Evolutionary conservation across 1,284 basidiomycete species (phyloP).

Genomic region (Irpex rosettiformis): DNA sequence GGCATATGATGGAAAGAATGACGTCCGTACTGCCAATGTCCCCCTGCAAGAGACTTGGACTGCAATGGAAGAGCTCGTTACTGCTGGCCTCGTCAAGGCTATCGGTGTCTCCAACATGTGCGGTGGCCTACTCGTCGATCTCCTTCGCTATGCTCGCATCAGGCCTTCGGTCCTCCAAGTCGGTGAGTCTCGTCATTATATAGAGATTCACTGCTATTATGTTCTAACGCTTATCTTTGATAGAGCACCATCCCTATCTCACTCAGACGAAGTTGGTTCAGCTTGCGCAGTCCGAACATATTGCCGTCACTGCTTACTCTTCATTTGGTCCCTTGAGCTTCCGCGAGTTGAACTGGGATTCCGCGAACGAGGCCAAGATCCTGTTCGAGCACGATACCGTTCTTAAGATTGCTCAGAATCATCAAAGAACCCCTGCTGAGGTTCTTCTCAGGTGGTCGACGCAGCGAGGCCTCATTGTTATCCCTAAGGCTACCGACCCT

Average conservation of each 20-base stretch:
- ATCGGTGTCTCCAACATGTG: conserved; percentile 26
- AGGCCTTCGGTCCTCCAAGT: conserved; percentile 24
- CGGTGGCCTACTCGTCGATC: conserved; percentile 24
- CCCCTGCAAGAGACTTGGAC: conserved; percentile 26
- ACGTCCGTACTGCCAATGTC: conserved; percentile 21
- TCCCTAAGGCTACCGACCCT: conserved; percentile 22
- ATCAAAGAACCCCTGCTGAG: conserved; percentile 20
- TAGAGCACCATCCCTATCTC: conserved; percentile 26
- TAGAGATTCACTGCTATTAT: neutral
- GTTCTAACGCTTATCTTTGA: neutral
- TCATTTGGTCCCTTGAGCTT: conserved; percentile 26
- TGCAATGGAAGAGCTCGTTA: conserved; percentile 25
- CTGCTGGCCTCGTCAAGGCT: conserved; percentile 21
- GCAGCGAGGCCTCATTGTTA: conserved; percentile 23
- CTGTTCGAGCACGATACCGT: conserved; percentile 24
- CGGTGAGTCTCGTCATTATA: too few relatives aligned
- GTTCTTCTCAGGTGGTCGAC: conserved; percentile 24
- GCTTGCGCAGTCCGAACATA: conserved; percentile 19
- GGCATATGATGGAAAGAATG: conserved; percentile 23
- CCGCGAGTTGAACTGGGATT: conserved; percentile 22
- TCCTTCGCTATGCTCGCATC: conserved; percentile 24
- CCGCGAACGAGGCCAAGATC: conserved; percentile 18
- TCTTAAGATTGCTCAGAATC: conserved; percentile 18
- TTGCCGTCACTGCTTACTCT: conserved; percentile 25
- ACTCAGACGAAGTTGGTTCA: conserved; percentile 19